phyloP scores from a whole-genome alignment of 805 yeast genomes.

The Pichia exigua region DNA sequence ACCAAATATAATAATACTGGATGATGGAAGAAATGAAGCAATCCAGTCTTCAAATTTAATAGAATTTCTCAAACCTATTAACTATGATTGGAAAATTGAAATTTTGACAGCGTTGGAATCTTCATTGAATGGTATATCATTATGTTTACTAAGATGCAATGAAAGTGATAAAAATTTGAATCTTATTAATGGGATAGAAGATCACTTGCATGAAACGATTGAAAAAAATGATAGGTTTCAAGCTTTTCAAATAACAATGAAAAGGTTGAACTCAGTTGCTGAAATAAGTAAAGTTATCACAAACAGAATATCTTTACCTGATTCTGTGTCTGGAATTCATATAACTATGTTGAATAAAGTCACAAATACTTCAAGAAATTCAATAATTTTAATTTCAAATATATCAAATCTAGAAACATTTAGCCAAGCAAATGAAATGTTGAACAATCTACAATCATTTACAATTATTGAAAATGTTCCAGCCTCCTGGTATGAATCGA shows the following conservation, averaged over 20 bases:
- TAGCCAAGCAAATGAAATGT: background rate
- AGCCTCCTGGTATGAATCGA: background rate
- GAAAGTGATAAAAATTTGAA: background rate
- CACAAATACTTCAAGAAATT: background rate
- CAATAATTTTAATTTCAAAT: background rate
- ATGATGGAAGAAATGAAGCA: background rate
- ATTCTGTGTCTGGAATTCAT: background rate
- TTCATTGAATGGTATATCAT: slow-evolving; percentile 5
- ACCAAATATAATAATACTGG: slow-evolving; percentile 12
- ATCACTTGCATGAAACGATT: background rate
- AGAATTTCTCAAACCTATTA: slow-evolving; percentile 1
- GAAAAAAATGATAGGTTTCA: background rate
- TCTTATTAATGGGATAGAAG: background rate
- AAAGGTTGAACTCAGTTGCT: background rate
- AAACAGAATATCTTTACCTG: background rate
- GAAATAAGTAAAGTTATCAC: background rate
- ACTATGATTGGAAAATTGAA: slow-evolving; percentile 5
- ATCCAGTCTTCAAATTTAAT: background rate
- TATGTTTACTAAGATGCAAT: background rate
- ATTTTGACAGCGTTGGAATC: slow-evolving; percentile 2
- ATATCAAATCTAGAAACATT: background rate
- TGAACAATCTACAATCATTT: background rate
- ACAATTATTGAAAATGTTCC: slow-evolving; percentile 1
- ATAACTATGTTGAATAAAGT: background rate
- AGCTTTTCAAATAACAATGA: background rate